Evolutionary conservation across 139 green algal species (phyloP), one percentile per base, ranked within the genome.

Genomic region (Volvox africanus): DNA sequence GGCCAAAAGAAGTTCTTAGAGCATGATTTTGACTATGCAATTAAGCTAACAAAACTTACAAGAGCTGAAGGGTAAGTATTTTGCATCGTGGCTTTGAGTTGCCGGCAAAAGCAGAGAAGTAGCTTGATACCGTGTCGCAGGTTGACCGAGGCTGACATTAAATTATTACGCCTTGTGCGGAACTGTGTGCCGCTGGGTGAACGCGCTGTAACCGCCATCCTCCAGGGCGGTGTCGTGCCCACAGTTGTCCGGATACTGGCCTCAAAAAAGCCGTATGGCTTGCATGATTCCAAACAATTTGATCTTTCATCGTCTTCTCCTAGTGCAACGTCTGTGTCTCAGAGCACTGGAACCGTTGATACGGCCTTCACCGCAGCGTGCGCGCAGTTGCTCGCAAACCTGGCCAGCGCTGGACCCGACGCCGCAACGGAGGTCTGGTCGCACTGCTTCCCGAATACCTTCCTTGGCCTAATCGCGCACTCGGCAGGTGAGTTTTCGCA

Each of bases 341-440:
- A 18, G 62, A 22, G 37, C 21, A 84, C 37, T 14, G 44, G 12
- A 37, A 6, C 37, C 24, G 61, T 26, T 16, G 81, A 16, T 17
- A 26, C 55, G 6, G 9, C n/a, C 21, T 50, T 90, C 71, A 22
- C 62, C 2, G 83, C 75, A 0, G 75, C 83, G 1, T 77, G 36
- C 17, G 36, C 82, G 35, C 91, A 93, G 79, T 85, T 93, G 6
- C 37, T 93, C 5, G 91, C 82, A 1, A 93, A 93, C 91, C 82
- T 87, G 0, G 86, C 91, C 21, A 82, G 6, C 67, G 73, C 61
- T 1, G 77, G 91, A 2, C 2, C 18, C 20, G 78, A 62, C 12
- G 91, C 78, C 14, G 85, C 91, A 12, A 13, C 9, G 0, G 91
- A 75, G 17, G 91, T 91, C 61, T 93, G 91, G 91, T 16, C 26